Evolutionary conservation across 257 asterid species (phyloP), one percentile per base, ranked within the genome.

Genomic region (Pogostemon cablin): DNA sequence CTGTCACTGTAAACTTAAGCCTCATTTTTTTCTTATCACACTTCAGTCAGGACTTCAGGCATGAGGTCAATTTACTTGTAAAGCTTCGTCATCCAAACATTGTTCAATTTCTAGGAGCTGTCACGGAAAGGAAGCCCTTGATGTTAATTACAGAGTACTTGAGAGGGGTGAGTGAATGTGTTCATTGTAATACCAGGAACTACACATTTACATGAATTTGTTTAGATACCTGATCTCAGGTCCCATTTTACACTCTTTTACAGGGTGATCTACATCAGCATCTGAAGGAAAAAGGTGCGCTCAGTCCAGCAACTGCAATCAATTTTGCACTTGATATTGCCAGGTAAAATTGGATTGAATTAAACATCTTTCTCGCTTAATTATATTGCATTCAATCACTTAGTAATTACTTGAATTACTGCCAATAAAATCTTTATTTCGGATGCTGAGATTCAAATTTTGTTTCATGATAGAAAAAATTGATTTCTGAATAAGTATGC

Each of bases 81-180:
- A 93, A 93, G 86, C 98, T 93, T 78, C 96, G 99, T 54, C 99
- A 93, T 84, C 99, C 99, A 71, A 93, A 93, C 82, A 83, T 93
- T 56, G 99, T 93, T 82, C 98, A 93, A 76, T 93, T 93, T 79
- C 92, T 91, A 74, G 99, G 98, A 85, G 99, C 98, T 43, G 97
- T 91, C 62, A 91, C 98, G 38, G 92, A 89, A 58, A 93, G 73
- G 85, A 91, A 93, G 81, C 99, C 99, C 61, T 81, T 93, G 68
- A 91, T 93, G 99, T 83, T 93, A 74, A 87, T 93, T 60, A 91
- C 99, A 3, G 99, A 93, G 75, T 93, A 87, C 81, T 83, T 93
- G 81, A 84, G 98, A 80, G 99, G 99, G 87, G 99, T 91, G 82
- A 79, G 95, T 72, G 44, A 37, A 62, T 83, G 61, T 57, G 17